A percentile compares a stretch with the other conserved stretches of the same genome.
Conservation (phyloP, 148 eudicot genomes). For the Rhododendron simsii region DNA sequence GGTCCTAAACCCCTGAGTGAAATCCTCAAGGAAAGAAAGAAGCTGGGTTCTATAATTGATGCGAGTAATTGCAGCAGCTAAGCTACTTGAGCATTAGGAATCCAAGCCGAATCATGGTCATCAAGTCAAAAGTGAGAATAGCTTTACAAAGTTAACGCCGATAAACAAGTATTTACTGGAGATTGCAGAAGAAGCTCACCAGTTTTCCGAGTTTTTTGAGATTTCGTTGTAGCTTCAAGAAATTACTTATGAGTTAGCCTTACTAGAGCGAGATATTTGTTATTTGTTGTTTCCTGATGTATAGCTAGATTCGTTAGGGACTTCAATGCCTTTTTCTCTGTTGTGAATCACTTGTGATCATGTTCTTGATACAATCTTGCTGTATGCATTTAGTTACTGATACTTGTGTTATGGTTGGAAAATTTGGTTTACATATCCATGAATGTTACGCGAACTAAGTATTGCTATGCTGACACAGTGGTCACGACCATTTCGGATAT, state of each 20-base stretch:
- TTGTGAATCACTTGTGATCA: background rate
- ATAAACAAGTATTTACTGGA: background rate
- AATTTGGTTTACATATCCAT: background rate
- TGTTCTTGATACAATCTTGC: background rate
- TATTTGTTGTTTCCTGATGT: background rate
- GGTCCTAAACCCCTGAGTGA: slow-evolving; percentile 36
- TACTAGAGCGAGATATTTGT: background rate
- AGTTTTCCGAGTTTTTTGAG: background rate
- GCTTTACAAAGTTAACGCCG: background rate
- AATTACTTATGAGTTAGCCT: background rate
- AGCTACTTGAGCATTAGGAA: background rate
- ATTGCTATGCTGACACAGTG: background rate
- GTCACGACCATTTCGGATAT: background rate
- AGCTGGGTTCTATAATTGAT: slow-evolving; percentile 15
- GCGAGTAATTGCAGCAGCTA: slow-evolving; percentile 12
- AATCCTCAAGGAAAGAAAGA: slow-evolving; percentile 35
- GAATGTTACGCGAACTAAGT: background rate
- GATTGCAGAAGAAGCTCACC: background rate
- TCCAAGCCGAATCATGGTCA: background rate
- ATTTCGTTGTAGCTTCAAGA: background rate
- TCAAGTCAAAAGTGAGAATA: background rate
- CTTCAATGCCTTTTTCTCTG: background rate
- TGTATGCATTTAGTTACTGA: background rate
- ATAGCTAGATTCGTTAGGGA: slow-evolving; percentile 4
- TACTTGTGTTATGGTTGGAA: background rate